Percentiles rank a stretch among this genome's conserved stretches.
These are phyloP conservation scores for Mycena maculata DNA, from an alignment of 768 basidiomycete species.

Conservation along the genomic window DNA sequence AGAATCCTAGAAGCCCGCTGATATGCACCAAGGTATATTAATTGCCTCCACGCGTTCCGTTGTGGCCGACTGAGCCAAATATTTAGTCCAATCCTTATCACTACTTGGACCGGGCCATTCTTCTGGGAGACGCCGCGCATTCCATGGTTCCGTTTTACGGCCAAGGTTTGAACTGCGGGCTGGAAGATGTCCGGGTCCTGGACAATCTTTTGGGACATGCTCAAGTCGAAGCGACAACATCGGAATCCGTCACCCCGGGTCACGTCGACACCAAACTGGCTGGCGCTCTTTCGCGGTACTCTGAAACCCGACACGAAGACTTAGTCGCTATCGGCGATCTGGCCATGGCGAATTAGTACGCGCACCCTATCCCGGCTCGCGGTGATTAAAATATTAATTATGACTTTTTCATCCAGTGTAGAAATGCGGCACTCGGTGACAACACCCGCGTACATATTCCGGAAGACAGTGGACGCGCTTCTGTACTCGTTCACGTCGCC, in stretches of 20 bases:
- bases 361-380: slow-evolving; percentile 42
- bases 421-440: slow-evolving; percentile 96
- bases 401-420: slow-evolving; percentile 61
- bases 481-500: slow-evolving; percentile 71
- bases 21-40: slow-evolving; percentile 89
- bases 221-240: slow-evolving; percentile 64
- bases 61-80: slow-evolving; percentile 29
- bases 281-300: slow-evolving; percentile 80
- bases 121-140: slow-evolving; percentile 95
- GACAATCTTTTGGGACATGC: slow-evolving; percentile 78
- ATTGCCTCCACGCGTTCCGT: slow-evolving; percentile 41
- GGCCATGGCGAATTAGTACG: slow-evolving; percentile 97
- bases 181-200: slow-evolving; percentile 96
- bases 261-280: slow-evolving; percentile 68
- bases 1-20: slow-evolving; percentile 89
- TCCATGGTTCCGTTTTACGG: slow-evolving; percentile 99
- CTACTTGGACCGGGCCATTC: slow-evolving; percentile 86
- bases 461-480: slow-evolving; percentile 82
- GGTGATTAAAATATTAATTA: slow-evolving; percentile 37
- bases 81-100: slow-evolving; percentile 87
- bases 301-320: slow-evolving; percentile 86
- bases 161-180: slow-evolving; percentile 96
- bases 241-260: slow-evolving; percentile 46
- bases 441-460: slow-evolving; percentile 81
- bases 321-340: slow-evolving; percentile 91